Conservation (phyloP, 2,329 filamentous ascomycete species). For the Aspergillus bombycis region DNA sequence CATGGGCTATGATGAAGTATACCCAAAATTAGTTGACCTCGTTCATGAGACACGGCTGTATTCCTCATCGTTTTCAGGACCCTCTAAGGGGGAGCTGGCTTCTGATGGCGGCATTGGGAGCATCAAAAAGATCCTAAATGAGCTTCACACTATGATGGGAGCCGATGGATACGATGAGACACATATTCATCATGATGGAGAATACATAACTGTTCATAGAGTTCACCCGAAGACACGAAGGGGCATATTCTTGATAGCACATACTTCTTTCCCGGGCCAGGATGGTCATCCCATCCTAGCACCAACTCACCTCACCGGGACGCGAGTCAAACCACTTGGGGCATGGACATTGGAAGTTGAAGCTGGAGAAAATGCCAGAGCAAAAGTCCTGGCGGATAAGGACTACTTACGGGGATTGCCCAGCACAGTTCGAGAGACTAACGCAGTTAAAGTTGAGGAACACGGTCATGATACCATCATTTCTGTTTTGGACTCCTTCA, state of each 20-base stretch:
- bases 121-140: conserved; percentile 89
- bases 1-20: conserved; percentile 97
- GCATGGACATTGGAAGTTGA: conserved; percentile 94
- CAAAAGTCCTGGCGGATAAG: conserved; percentile 68
- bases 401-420: conserved; percentile 79
- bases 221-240: conserved; percentile 91
- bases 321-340: conserved; percentile 81
- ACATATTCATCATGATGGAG: conserved; percentile 92
- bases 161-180: conserved; percentile 93
- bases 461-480: conserved; percentile 76
- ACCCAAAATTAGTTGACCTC: conserved; percentile 88
- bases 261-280: conserved; percentile 92
- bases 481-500: conserved; percentile 78
- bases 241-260: conserved; percentile 92
- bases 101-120: conserved; percentile 84
- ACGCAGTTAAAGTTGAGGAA: conserved; percentile 73
- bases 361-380: conserved; percentile 68
- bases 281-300: conserved; percentile 80
- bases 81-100: conserved; percentile 55
- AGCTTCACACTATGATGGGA: conserved; percentile 94
- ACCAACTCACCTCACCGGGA: conserved; percentile 79
- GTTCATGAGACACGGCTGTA: conserved; percentile 88
- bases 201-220: conserved; percentile 94
- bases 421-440: conserved; percentile 73
- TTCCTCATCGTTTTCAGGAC: conserved; percentile 71